Evolutionary conservation across 306 rosid species (phyloP).

Genomic region (Quercus variabilis): DNA sequence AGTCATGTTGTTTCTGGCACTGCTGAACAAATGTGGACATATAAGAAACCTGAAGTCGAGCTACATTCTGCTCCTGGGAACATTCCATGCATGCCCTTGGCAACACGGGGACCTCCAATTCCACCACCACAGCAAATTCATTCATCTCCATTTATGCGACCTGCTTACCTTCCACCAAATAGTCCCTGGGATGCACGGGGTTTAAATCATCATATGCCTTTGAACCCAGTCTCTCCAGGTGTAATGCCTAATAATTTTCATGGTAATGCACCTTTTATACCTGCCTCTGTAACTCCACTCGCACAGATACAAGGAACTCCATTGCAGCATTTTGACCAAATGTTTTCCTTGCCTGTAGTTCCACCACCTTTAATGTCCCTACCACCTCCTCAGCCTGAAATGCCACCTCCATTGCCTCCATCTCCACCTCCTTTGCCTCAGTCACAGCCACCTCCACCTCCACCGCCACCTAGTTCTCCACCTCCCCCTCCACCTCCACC

Average conservation of each 20-base stretch:
- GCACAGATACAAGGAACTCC: conserved; percentile 73
- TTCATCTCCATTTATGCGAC: conserved; percentile 58
- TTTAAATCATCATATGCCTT: conserved; percentile 59
- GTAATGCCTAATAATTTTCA: conserved; percentile 52
- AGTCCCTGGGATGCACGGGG: conserved; percentile 77
- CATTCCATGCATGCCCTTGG: conserved; percentile 43
- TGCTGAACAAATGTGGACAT: conserved; percentile 32
- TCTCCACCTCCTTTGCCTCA: conserved; percentile 86
- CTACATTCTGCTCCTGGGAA: conserved; percentile 45
- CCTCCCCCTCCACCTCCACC: conserved; percentile 69
- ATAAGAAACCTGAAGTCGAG: conserved; percentile 37
- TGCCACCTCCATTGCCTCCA: conserved; percentile 76
- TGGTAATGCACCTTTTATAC: conserved; percentile 64
- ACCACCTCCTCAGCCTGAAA: conserved; percentile 68
- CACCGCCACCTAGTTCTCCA: conserved; percentile 79
- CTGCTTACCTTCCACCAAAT: conserved; percentile 69
- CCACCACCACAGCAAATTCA: conserved; percentile 79
- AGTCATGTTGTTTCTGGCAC: conserved; percentile 28
- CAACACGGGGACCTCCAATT: conserved; percentile 56
- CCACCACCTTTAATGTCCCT: conserved; percentile 62
- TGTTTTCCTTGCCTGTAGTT: conserved; percentile 44
- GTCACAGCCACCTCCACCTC: conserved; percentile 61
- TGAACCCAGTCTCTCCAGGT: conserved; percentile 51
- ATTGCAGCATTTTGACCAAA: conserved; percentile 60
- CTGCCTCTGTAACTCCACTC: conserved; percentile 87